Base-by-base conservation (phyloP, 2,329 filamentous ascomycete genomes). In the Colletotrichum godetiae region DNA sequence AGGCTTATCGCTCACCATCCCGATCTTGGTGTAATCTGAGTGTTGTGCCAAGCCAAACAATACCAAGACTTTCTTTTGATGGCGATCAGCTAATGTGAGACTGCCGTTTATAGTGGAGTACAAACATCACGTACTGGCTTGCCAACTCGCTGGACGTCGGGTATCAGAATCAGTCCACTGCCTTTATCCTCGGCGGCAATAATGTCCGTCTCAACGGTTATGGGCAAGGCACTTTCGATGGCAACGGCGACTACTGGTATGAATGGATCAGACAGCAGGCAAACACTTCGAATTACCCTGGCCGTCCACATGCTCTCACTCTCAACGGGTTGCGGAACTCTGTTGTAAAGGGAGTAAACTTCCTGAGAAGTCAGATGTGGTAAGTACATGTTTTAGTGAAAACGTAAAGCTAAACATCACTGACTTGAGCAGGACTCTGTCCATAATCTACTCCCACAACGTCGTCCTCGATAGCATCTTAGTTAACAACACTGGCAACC, bases 171-270 rank as follows among this genome's bases (percentile, higher is more conserved):
- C 85, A 87, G 65, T 84, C 83, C 1, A 83, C 84, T 0, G 86
- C 85, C 1, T 87, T 84, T 81, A 75, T 84, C n/a, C 78, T 88
- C 24, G 86, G 86, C 1, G 88, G 87, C 0, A 81, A 84, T 4
- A 84, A 86, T 37, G 79, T 89, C 22, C 79, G 80, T 12, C 80
- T 88, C 33, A 78, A 84, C 12, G 86, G 86, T 12, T 78, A 84
- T 68, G 86, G 85, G 2, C 79, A 80, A 11, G 87, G 87, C 1
- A 87, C 84, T 7, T 79, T 89, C 4, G 80, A 88, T 73, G 88
- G 88, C 4, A 88, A 89, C 73, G 87, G 88, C 0, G 84, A 89
- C 64, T 81, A 82, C 4, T 90, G 88, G 88, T 89, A 89, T 74
- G 79, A 84, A 49, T 85, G 81, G 75, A 81, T 83, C 61, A 75